phyloP scores from a whole-genome alignment of 768 basidiomycete species.

The Rhizopogon vinicolor region DNA sequence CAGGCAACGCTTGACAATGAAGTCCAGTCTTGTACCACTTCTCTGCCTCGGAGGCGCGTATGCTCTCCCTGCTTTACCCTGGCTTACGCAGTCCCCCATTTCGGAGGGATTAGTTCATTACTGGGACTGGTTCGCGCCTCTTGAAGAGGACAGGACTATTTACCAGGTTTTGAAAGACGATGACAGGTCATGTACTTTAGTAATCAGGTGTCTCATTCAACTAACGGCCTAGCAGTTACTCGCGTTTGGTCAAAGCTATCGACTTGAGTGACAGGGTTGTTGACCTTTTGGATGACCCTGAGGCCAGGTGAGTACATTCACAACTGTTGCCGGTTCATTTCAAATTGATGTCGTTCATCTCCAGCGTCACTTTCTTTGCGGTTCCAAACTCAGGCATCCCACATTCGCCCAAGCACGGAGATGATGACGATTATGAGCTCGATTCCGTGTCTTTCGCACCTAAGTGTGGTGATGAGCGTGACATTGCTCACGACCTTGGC shows the following conservation, averaged over 20 bases:
- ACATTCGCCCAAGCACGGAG: slow-evolving; percentile 12
- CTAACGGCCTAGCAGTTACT: slow-evolving; percentile 25
- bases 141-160: slow-evolving; percentile 17
- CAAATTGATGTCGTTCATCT: background rate
- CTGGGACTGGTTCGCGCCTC: slow-evolving; percentile 1
- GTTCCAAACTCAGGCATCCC: slow-evolving; percentile 42
- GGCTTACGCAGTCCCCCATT: slow-evolving; percentile 18
- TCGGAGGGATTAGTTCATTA: slow-evolving; percentile 1
- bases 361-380: slow-evolving; percentile 53
- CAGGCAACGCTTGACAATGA: slow-evolving; percentile 8
- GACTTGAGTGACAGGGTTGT: slow-evolving; percentile 35
- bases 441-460: background rate
- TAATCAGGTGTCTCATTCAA: background rate
- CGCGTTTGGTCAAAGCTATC: slow-evolving; percentile 35
- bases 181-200: background rate
- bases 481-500: slow-evolving; percentile 7
- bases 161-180: slow-evolving; percentile 23
- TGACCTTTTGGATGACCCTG: slow-evolving; percentile 34
- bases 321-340: background rate
- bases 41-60: slow-evolving; percentile 8
- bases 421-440: background rate
- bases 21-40: slow-evolving; percentile 7
- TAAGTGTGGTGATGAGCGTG: slow-evolving; percentile 1
- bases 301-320: slow-evolving; percentile 24
- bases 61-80: slow-evolving; percentile 18